These are phyloP conservation scores for Pseudopediastrum boryanum DNA, from an alignment of 139 green algal species.

Conservation along the genomic window DNA sequence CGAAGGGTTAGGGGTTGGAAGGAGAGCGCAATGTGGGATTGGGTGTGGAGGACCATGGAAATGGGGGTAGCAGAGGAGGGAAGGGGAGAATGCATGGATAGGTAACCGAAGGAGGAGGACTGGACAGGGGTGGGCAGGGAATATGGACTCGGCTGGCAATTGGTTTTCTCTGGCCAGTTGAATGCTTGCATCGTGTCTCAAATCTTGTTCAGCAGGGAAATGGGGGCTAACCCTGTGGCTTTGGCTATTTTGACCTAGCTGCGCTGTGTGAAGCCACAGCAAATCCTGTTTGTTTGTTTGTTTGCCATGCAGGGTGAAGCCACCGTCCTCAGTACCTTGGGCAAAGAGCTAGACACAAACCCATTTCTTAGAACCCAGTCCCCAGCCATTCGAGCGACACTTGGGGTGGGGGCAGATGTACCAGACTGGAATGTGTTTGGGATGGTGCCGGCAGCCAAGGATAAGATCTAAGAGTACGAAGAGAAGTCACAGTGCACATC, in stretches of 20 bases:
- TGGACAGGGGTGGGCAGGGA: too few relatives aligned
- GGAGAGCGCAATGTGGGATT: too few relatives aligned
- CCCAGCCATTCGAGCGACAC: constrained; percentile 54
- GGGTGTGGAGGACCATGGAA: too few relatives aligned
- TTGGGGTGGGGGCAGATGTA: constrained; percentile 55
- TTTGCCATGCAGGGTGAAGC: constrained; percentile 52
- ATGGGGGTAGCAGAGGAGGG: too few relatives aligned
- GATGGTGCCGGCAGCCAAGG: constrained; percentile 76
- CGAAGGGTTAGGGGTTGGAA: too few relatives aligned
- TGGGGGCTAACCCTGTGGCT: neutral
- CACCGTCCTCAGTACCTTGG: constrained; percentile 80
- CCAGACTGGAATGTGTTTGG: constrained; percentile 73
- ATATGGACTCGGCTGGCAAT: neutral
- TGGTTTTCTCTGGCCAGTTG: neutral
- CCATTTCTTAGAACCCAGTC: constrained; percentile 83
- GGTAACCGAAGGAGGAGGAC: too few relatives aligned
- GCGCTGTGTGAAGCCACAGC: constrained; percentile 2
- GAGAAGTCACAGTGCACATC: too few relatives aligned
- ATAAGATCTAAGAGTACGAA: constrained; percentile 78
- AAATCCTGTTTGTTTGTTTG: too few relatives aligned
- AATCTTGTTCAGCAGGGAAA: neutral
- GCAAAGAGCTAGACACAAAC: constrained; percentile 87
- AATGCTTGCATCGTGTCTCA: neutral
- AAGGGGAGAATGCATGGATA: too few relatives aligned
- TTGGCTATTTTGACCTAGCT: neutral